Evolutionary conservation across 1,284 basidiomycete species (phyloP).

Genomic region (Thelephora terrestris): DNA sequence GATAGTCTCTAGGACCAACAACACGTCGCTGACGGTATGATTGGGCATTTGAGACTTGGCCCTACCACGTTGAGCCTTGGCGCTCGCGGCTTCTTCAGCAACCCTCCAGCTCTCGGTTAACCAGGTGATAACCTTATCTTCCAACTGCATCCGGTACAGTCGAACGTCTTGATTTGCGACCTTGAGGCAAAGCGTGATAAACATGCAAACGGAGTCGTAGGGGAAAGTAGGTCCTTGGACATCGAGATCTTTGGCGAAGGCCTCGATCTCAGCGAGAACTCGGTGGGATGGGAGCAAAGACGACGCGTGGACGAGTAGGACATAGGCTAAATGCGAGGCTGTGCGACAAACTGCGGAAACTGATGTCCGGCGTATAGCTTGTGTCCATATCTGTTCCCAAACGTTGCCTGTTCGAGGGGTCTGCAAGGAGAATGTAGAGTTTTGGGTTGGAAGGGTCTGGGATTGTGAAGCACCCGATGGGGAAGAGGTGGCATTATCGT

Average conservation of each 20-base stretch:
- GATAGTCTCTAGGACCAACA: constrained; percentile 53
- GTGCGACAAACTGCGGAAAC: constrained; percentile 61
- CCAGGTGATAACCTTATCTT: constrained; percentile 81
- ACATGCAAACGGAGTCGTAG: constrained; percentile 78
- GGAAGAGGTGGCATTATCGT: constrained; percentile 26
- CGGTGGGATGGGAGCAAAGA: constrained; percentile 43
- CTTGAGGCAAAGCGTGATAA: constrained; percentile 58
- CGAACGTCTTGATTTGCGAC: constrained; percentile 70
- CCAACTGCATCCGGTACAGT: constrained; percentile 70
- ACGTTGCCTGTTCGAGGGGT: constrained; percentile 11
- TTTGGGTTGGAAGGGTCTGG: background rate
- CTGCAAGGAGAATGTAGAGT: constrained; percentile 10
- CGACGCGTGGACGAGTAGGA: constrained; percentile 36
- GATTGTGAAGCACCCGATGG: background rate
- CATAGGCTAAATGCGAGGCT: constrained; percentile 69
- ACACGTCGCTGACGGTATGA: constrained; percentile 48
- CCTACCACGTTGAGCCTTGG: constrained; percentile 12
- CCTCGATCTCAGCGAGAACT: constrained; percentile 62
- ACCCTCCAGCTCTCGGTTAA: constrained; percentile 67
- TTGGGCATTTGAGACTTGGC: constrained; percentile 32
- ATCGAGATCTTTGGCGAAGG: constrained; percentile 68
- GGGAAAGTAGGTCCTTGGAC: constrained; percentile 81
- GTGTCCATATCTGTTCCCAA: constrained; percentile 78
- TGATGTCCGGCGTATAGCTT: constrained; percentile 66
- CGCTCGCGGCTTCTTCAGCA: constrained; percentile 21